Base-by-base conservation (phyloP, 2,329 filamentous ascomycete genomes). In the Gyromitra esculenta region DNA sequence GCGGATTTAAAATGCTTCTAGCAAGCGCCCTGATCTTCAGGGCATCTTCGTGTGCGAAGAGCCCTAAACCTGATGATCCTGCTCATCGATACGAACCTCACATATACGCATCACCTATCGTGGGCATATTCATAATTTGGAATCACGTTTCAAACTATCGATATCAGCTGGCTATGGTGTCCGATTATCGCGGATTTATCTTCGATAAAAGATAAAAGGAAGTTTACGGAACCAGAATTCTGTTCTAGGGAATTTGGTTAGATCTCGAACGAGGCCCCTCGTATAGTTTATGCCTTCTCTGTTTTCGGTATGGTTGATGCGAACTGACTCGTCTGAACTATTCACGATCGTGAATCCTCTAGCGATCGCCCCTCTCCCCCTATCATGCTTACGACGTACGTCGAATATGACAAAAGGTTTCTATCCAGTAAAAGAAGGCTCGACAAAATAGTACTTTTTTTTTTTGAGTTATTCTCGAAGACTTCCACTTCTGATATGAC, bases 401-500 rank as follows among this genome's bases (percentile, higher is more conserved):
- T 37, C 13, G 48, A 50, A 60, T 52, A 63, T 63, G 56, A 70
- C 45, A 64, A n/a, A 31, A 31, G 25, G 52, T 50, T 39, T 45
- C 43, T 15, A 37, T 48, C 54, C 21, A 69, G 66, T 60, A 59
- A 41, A 52, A 70, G 50, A 52, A 70, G 45, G 48, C 66, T 74
- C 45, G 31, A 54, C 57, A 56, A 31, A 31, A 31, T 31, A 31
- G 25, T 31, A 31, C 25, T 31, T 31, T 31, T 31, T 31, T 21
- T 45, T 57, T 57, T 59, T 39, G 48, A 59, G 45, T 68, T 69
- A 70, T 75, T 64, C 72, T 64, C 65, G 72, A 75, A 75, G 72
- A 13, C 39, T 75, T 75, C 72, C n/a, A 50, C 65, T 75, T 75
- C 72, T 70, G 57, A 62, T 62, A 75, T 75, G 72, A 75, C 72